These are phyloP conservation scores for Aspergillus jensenii DNA, from an alignment of 2,329 filamentous ascomycete species.

Conservation along the genomic window DNA sequence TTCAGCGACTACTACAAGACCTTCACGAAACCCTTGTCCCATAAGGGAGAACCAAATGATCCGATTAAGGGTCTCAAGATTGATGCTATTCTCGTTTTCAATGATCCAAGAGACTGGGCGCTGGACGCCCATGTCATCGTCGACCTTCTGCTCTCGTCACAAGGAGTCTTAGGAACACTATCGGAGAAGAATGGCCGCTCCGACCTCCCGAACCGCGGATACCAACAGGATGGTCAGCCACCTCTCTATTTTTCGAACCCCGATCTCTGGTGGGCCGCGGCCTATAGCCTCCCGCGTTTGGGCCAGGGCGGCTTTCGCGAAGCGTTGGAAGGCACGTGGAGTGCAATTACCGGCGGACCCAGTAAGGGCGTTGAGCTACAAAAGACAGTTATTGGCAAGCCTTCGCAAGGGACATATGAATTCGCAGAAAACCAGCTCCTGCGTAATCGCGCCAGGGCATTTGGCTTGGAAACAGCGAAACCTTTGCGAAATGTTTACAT, in stretches of 20 bases:
- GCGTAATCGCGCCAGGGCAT: constrained; percentile 55
- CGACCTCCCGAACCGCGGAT: constrained; percentile 70
- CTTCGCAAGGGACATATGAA: constrained; percentile 71
- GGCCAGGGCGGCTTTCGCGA: constrained; percentile 90
- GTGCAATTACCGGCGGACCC: constrained; percentile 63
- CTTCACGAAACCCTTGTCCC: constrained; percentile 38
- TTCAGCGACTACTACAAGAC: constrained; percentile 62
- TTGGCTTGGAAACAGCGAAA: constrained; percentile 37
- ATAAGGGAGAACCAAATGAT: constrained; percentile 39
- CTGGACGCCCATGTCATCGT: constrained; percentile 81
- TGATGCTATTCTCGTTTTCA: constrained; percentile 89
- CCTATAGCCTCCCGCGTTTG: constrained; percentile 79
- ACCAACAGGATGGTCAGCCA: constrained; percentile 78
- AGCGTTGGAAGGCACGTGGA: constrained; percentile 78
- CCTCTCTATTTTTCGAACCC: constrained; percentile 84
- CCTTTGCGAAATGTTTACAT: constrained; percentile 81
- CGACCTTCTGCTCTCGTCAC: constrained; percentile 75
- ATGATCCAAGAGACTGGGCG: constrained; percentile 95
- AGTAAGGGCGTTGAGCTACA: constrained; percentile 56
- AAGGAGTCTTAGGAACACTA: constrained; percentile 79
- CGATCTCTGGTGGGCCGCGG: constrained; percentile 85
- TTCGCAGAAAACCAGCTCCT: constrained; percentile 77
- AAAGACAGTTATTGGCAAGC: constrained; percentile 78
- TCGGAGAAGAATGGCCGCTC: constrained; percentile 68
- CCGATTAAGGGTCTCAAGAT: constrained; percentile 65